A percentile compares a stretch with the other conserved stretches of the same genome.
phyloP scores from a whole-genome alignment of 2,329 filamentous ascomycete genomes.

The Mariannaea sp. region DNA sequence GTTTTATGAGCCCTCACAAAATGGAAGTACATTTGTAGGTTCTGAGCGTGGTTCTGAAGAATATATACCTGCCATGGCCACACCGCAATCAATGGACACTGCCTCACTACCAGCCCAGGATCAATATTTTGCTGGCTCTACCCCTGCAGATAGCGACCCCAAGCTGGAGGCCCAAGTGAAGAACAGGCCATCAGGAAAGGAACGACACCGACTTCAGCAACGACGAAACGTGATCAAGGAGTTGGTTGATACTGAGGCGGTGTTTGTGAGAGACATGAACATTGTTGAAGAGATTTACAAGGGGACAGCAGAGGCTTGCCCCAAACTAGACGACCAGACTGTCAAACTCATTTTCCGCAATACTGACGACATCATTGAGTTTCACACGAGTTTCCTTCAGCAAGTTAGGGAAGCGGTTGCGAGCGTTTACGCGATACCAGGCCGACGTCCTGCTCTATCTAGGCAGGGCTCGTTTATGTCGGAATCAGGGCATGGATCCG shows the following conservation, averaged over 20 bases:
- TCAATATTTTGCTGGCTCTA: conserved; percentile 44
- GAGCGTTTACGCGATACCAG: conserved; percentile 75
- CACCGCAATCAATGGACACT: conserved; percentile 53
- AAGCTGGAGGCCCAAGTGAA: conserved; percentile 45
- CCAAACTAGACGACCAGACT: conserved; percentile 79
- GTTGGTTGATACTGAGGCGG: conserved; percentile 87
- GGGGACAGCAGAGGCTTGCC: conserved; percentile 82
- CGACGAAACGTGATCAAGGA: conserved; percentile 88
- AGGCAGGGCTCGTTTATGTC: conserved; percentile 50
- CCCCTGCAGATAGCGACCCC: conserved; percentile 45
- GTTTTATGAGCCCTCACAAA: conserved; percentile 46
- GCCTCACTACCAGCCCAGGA: conserved; percentile 52
- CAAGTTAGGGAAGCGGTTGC: conserved; percentile 80
- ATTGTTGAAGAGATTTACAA: conserved; percentile 98
- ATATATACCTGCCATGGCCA: conserved; percentile 48
- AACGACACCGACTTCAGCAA: conserved; percentile 75
- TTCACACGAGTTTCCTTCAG: conserved; percentile 79
- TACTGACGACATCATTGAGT: conserved; percentile 85
- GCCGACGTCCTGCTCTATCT: conserved; percentile 48
- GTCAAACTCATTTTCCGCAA: conserved; percentile 92
- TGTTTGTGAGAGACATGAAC: conserved; percentile 93
- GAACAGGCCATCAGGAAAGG: conserved; percentile 54
- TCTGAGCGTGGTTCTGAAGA: conserved; percentile 54
- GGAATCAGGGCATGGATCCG: conserved; percentile 47
- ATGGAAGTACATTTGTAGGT: conserved; percentile 48